Evolutionary conservation across 2,329 filamentous ascomycete genomes (phyloP).

Genomic region (Aspergillus udagawae): DNA sequence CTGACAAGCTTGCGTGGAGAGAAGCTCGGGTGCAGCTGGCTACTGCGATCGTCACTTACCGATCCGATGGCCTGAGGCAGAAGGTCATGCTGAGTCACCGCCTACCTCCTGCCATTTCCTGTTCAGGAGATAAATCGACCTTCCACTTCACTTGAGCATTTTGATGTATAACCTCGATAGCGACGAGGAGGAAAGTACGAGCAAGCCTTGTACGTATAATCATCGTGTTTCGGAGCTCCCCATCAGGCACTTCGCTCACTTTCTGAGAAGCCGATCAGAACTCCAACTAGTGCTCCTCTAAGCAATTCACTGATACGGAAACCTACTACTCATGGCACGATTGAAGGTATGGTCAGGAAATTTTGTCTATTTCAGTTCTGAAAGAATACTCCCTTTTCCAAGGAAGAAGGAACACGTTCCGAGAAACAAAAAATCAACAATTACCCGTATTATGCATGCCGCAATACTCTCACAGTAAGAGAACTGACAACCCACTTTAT

Average conservation of each 20-base stretch:
- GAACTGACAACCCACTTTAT: slow-evolving; percentile 13
- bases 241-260: not conserved
- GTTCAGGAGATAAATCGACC: not conserved
- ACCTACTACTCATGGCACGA: not conserved
- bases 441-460: slow-evolving; percentile 14
- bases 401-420: not conserved
- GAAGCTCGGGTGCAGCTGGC: slow-evolving; percentile 13
- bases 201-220: not conserved
- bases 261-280: not conserved
- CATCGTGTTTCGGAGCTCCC: not conserved
- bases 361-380: not conserved
- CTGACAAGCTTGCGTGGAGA: slow-evolving; percentile 10
- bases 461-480: slow-evolving; percentile 14
- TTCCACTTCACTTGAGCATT: not conserved
- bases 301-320: not conserved
- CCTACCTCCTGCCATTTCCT: not conserved
- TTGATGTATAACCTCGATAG: not conserved
- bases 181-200: not conserved
- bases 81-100: slow-evolving; percentile 7
- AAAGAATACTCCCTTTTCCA: not conserved
- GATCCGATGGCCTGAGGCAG: slow-evolving; percentile 24
- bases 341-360: not conserved
- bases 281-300: not conserved
- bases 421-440: not conserved
- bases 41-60: slow-evolving; percentile 7